A percentile compares a stretch with the other conserved stretches of the same genome.
phyloP scores from a whole-genome alignment of 2,329 filamentous ascomycete genomes.

The Calycina herbarum region DNA sequence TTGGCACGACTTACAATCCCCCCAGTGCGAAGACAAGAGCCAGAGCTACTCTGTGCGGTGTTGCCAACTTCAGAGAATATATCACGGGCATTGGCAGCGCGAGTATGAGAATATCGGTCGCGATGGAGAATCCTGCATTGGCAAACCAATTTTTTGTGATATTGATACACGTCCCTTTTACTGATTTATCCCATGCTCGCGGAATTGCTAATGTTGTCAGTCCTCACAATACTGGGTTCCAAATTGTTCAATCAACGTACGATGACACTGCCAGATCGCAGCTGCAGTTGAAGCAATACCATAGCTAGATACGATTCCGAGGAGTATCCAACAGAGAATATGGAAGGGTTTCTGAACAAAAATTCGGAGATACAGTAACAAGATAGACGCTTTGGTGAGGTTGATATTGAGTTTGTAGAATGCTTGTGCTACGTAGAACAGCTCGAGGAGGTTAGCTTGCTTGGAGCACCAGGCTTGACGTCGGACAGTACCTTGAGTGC shows the following conservation, averaged over 20 bases:
- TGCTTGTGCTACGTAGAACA: slow-evolving; percentile 52
- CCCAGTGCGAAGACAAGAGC: slow-evolving; percentile 41
- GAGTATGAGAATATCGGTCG: slow-evolving; percentile 39
- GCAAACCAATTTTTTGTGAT: slow-evolving; percentile 50
- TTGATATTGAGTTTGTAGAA: slow-evolving; percentile 57
- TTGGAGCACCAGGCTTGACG: slow-evolving; percentile 4
- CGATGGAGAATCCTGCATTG: slow-evolving; percentile 44
- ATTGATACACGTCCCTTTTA: slow-evolving; percentile 47
- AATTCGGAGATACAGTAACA: slow-evolving; percentile 55
- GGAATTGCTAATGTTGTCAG: slow-evolving; percentile 37
- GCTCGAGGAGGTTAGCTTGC: slow-evolving; percentile 35
- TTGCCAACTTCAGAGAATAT: slow-evolving; percentile 34
- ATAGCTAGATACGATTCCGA: slow-evolving; percentile 47
- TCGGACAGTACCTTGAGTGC: slow-evolving; percentile 37
- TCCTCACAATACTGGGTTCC: not conserved
- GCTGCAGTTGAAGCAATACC: slow-evolving; percentile 46
- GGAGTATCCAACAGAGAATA: slow-evolving; percentile 43
- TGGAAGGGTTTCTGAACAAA: slow-evolving; percentile 51
- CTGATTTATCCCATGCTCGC: slow-evolving; percentile 47
- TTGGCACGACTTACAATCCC: slow-evolving; percentile 36
- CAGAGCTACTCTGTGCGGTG: slow-evolving; percentile 49
- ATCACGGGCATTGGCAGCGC: slow-evolving; percentile 39
- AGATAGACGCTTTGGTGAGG: slow-evolving; percentile 53
- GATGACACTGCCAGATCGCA: slow-evolving; percentile 52
- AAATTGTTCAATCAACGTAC: not conserved